A percentile compares a stretch with the other conserved stretches of the same genome.
Evolutionary conservation across 208 protist species (phyloP).

Genomic region (Spongospora subterranea): DNA sequence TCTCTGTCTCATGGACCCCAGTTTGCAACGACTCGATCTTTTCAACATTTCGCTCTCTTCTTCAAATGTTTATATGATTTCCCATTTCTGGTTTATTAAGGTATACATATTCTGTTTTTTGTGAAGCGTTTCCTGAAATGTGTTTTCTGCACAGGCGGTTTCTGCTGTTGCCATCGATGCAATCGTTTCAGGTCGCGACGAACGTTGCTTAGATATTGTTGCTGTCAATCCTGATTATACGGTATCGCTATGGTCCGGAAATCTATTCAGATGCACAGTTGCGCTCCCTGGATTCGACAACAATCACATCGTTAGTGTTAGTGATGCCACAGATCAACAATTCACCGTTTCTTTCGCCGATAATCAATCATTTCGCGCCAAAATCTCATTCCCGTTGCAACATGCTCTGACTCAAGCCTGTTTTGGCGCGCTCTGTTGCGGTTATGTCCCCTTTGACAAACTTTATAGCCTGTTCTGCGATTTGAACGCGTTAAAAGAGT

Average conservation of each 20-base stretch:
- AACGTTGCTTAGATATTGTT: not conserved
- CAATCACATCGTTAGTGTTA: not conserved
- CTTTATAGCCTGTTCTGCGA: not conserved
- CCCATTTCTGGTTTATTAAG: no score
- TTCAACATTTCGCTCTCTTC: no score
- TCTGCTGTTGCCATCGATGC: not conserved
- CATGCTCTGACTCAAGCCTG: not conserved
- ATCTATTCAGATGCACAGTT: not conserved
- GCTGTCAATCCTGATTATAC: not conserved
- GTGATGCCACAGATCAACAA: not conserved
- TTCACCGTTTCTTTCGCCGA: not conserved
- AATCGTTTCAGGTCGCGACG: not conserved
- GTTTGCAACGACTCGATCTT: no score
- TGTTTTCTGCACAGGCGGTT: not conserved
- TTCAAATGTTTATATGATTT: no score
- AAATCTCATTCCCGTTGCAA: not conserved
- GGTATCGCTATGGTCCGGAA: not conserved
- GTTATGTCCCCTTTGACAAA: not conserved
- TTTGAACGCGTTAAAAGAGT: not conserved
- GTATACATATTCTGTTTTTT: no score
- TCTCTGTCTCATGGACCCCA: no score
- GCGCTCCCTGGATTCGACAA: no score
- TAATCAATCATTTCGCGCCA: not conserved
- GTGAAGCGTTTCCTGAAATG: not conserved
- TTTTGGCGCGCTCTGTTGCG: slow-evolving; percentile 31